Evolutionary conservation across 1,284 basidiomycete genomes (phyloP), one percentile per base, ranked within the genome.

Genomic region (Cystobasidium pallidum): DNA sequence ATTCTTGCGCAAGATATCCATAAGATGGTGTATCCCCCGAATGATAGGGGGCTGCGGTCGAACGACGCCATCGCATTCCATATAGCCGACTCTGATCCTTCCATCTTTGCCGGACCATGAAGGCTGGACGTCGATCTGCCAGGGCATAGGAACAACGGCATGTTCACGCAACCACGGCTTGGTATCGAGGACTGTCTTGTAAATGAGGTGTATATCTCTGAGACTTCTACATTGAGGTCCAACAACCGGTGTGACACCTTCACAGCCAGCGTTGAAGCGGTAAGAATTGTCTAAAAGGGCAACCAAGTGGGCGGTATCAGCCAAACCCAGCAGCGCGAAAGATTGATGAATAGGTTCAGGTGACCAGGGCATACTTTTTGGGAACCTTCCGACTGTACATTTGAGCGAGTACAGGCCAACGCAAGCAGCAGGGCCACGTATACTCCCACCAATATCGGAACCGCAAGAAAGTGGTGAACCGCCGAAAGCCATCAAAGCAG

Each of bases 1-100:
- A 6, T 58, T 51, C 17, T 68, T 67, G 10, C 65, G 34, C 21
- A 84, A 77, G 13, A 73, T 73, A 8, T 75, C 66, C 7, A 80
- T 75, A 0, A 78, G 75, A 7, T 65, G 41, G 1, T 80, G 76
- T 68, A 84, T 71, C 0, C 81, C 83, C 1, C 81, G 75, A 13
- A 76, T 72, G 41, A 82, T 79, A 0, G 83, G 81, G 13, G 80
- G 78, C 7, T 78, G 79, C 1, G 82, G 82, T 24, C 73, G 76
- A 28, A 82, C 79, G 0, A 81, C 73, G 0, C 81, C 81, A 74
- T 84, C 82, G 51, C 82, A 76, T 73, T 79, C 76, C 77, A 83
- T 79, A 26, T 83, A 77, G 0, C 81, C 83, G 24, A 82, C 75
- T 17, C 78, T 72, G 0, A 79, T 77, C 61, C 76, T 78, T 10